phyloP scores from a whole-genome alignment of 495 filamentous ascomycete genomes.

The Aspergillus biplanus region DNA sequence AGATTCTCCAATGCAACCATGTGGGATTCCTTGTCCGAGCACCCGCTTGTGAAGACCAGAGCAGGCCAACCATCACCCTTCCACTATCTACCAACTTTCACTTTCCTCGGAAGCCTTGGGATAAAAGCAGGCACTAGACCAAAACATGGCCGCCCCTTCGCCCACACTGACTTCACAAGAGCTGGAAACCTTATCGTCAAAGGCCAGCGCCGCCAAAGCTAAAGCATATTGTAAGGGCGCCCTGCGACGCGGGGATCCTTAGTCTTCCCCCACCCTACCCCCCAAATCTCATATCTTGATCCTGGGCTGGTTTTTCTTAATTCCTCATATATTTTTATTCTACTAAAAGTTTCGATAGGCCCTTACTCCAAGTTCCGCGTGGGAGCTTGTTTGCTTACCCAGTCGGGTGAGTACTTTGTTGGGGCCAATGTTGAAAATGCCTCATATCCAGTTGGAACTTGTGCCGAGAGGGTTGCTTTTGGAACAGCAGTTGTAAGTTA shows the following conservation, averaged over 20 bases:
- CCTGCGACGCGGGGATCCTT: background rate
- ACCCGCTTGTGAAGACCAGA: background rate
- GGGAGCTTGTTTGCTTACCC: slow-evolving; percentile 76
- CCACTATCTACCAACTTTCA: background rate
- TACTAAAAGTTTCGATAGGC: slow-evolving; percentile 45
- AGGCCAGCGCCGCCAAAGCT: slow-evolving; percentile 67
- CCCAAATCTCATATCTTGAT: background rate
- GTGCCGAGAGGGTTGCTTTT: slow-evolving; percentile 88
- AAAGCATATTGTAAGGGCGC: slow-evolving; percentile 72
- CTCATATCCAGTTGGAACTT: slow-evolving; percentile 87
- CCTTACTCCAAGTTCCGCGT: slow-evolving; percentile 95
- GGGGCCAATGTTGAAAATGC: slow-evolving; percentile 97
- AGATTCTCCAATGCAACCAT: background rate
- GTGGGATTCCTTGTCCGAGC: background rate
- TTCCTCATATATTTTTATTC: background rate
- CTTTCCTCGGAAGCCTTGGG: background rate
- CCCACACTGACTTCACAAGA: slow-evolving; percentile 60
- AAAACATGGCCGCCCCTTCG: slow-evolving; percentile 28
- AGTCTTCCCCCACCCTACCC: background rate
- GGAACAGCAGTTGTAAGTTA: slow-evolving; percentile 71
- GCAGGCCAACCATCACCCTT: background rate
- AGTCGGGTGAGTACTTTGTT: slow-evolving; percentile 60
- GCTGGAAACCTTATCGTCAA: slow-evolving; percentile 60
- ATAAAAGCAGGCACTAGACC: background rate
- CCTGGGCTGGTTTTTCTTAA: background rate